Evolutionary conservation across 768 basidiomycete species (phyloP), one percentile per base, ranked within the genome.

Genomic region (Kwoniella pini): DNA sequence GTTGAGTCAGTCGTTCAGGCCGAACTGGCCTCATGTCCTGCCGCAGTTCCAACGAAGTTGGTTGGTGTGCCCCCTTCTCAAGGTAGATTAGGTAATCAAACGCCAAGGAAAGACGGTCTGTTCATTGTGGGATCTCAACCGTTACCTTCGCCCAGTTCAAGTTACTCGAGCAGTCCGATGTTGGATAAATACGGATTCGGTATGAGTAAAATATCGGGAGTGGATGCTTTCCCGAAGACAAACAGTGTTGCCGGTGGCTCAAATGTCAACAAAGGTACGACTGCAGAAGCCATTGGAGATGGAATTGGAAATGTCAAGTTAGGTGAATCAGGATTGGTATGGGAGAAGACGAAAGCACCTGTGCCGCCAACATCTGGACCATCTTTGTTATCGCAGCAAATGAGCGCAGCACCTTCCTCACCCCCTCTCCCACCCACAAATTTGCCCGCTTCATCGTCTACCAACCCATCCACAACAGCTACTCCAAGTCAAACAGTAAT

Each of bases 1-100:
- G 95, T 98, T 67, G 95, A 98, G 71, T 82, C 85, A 17, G 91
- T 98, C 75, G 94, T 98, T 51, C 84, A 87, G 60, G 82, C 89
- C 24, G 93, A 96, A 77, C 81, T 93, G 54, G 84, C 85, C 17
- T 77, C 80, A 27, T 74, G 82, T 62, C 81, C 84, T 5, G 82
- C 81, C 39, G 82, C 84, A n/a, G 81, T 77, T 21, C 87, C 87
- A 9, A 89, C 88, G 0, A 88, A 87, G 62, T 83, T 99, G 45
- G 87, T 95, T 53, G 95, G 95, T 46, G 95, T 99, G 0, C 95
- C 95, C 2, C 80, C 83, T 27, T 85, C 87, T 36, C 91, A 91
- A 67, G 94, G 94, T 7, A 84, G 95, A 38, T 92, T 94, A 5
- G 95, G 95, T 0, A 95, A 96, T 77, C 95, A 97, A 79, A 98